Base-by-base conservation (phyloP, 331 rosid species). In the Rosa hybrid region DNA sequence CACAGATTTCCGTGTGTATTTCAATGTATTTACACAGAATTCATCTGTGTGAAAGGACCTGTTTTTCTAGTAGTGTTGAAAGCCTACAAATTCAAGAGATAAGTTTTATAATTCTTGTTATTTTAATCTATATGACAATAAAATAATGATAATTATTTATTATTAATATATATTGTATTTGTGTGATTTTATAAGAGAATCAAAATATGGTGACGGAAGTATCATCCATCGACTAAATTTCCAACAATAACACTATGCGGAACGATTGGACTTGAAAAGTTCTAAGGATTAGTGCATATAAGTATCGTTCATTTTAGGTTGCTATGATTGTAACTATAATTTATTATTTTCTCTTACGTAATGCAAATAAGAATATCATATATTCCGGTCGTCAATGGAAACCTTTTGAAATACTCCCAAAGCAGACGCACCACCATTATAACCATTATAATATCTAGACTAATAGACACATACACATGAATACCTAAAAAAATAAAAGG, bases 331-430 rank as follows among this genome's bases (percentile, higher is more conserved):
- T 34, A 75, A n/a, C 6, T 14, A 12, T 41, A 23, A 4, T 53
- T 16, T 23, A 23, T 54, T 54, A 5, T 69, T 53, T 30, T 65
- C 72, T 63, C 50, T 64, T 25, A 25, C 63, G 72, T 48, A 12
- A 48, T 77, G 73, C 49, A 46, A 77, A 16, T 21, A 20, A 46
- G 44, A 64, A 49, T 77, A 34, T 34, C 73, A 34, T n/a, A 30
- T 18, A 51, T 60, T 41, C 46, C 45, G 45, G 79, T 76, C 46
- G 79, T 76, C 79, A 27, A 76, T 45, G 27, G 27, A 60, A 60
- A 64, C 45, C 25, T 27, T 45, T 25, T 76, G 12, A 25, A 62
- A 62, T 60, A 23, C 45, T 12, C 21, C 5, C 18, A 60, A 76
- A 44, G 71, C 71, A 53, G 25, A 18, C 72, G 72, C 72, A 39